phyloP scores from a whole-genome alignment of 176 grass and related monocot genomes.

The Oropetium thomaeum region DNA sequence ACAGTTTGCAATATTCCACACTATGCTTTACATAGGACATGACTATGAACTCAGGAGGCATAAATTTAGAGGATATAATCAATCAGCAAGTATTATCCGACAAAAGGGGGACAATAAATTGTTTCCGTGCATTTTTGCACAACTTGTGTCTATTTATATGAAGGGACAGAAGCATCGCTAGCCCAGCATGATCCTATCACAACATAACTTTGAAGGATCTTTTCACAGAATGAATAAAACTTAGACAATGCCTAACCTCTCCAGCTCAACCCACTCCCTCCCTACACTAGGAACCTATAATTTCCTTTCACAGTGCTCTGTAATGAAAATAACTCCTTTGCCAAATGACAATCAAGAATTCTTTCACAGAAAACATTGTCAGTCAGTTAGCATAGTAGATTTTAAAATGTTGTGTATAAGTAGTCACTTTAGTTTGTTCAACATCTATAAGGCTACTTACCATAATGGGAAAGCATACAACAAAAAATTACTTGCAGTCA shows the following conservation, averaged over 20 bases:
- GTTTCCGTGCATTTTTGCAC: background rate
- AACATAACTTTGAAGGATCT: background rate
- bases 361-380: conserved; percentile 3
- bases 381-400: background rate
- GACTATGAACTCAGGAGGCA: background rate
- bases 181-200: background rate
- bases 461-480: background rate
- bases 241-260: background rate
- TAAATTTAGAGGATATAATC: background rate
- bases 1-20: background rate
- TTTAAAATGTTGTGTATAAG: background rate
- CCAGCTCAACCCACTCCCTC: background rate
- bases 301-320: background rate
- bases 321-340: background rate
- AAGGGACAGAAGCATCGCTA: background rate
- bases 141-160: background rate
- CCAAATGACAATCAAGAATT: background rate
- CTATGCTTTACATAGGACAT: background rate
- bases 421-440: background rate
- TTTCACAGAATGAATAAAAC: conserved; percentile 3
- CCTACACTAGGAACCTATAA: background rate
- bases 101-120: background rate
- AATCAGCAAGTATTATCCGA: background rate
- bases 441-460: background rate
- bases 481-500: background rate